Conservation (phyloP, 2,329 filamentous ascomycete species). For the Coniella lustricola region DNA sequence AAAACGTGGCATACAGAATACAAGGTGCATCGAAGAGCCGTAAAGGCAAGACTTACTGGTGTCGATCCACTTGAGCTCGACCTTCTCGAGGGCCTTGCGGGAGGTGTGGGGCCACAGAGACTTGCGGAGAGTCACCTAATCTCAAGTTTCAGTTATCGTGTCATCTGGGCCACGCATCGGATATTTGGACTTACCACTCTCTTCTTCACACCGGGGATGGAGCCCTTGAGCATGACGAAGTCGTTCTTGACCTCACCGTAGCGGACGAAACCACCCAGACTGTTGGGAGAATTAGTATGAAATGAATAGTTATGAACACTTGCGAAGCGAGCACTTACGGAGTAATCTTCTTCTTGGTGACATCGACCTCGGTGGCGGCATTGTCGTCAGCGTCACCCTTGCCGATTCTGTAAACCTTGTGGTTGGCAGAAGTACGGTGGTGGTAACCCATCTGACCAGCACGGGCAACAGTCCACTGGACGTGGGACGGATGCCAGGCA, state of each 20-base stretch:
- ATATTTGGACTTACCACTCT: conserved; percentile 50
- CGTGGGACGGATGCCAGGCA: conserved; percentile 99
- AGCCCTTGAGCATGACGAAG: conserved; percentile 95
- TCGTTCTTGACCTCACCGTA: conserved; percentile 99
- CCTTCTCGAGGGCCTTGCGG: conserved; percentile 94
- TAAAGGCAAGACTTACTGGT: conserved; percentile 48
- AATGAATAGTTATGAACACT: neutral
- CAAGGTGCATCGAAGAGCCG: neutral
- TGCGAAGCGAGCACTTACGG: conserved; percentile 62
- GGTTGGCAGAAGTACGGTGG: conserved; percentile 99
- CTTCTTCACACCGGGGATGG: conserved; percentile 98
- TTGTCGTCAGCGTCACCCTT: conserved; percentile 87
- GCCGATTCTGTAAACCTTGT: conserved; percentile 99
- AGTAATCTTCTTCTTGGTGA: conserved; percentile 99
- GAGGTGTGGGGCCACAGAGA: conserved; percentile 97
- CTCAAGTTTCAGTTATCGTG: neutral
- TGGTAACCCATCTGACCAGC: conserved; percentile 99
- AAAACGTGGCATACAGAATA: too few relatives aligned
- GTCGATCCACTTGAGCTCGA: conserved; percentile 99
- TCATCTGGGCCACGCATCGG: neutral
- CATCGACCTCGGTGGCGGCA: conserved; percentile 89
- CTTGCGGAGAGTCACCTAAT: conserved; percentile 87
- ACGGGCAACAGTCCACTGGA: conserved; percentile 99
- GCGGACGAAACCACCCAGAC: conserved; percentile 97
- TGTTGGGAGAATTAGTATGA: conserved; percentile 30